Conservation (phyloP, 768 basidiomycete genomes). For the Pisolithus marmoratus region DNA sequence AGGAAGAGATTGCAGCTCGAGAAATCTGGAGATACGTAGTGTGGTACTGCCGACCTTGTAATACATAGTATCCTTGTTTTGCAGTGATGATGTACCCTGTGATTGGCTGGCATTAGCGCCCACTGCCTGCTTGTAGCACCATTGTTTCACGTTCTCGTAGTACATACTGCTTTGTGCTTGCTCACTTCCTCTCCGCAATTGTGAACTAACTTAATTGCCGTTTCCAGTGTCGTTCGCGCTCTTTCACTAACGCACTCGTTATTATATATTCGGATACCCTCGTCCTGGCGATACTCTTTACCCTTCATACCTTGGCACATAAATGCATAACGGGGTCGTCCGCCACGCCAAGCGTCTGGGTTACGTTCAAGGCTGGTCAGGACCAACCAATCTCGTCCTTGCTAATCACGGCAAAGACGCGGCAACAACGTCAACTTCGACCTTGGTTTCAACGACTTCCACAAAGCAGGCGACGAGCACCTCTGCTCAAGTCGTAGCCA, state of each 20-base stretch:
- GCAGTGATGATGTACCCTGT: no score
- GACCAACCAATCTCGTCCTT: background rate
- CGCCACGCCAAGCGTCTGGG: conserved; percentile 28
- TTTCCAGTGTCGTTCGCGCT: background rate
- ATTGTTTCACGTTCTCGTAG: background rate
- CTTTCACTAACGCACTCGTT: background rate
- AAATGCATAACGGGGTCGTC: conserved; percentile 27
- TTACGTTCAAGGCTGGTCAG: conserved; percentile 13
- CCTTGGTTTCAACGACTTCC: conserved; percentile 1
- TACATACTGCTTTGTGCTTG: background rate
- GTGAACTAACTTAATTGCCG: background rate
- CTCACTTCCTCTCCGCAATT: background rate
- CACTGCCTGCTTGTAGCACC: background rate
- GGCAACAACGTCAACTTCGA: conserved; percentile 2
- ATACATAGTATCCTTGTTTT: background rate
- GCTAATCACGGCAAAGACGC: background rate
- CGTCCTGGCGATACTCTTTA: conserved; percentile 5
- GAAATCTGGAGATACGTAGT: conserved; percentile 45
- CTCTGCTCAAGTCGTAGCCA: conserved; percentile 1
- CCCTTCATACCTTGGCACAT: conserved; percentile 18
- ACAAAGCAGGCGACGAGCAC: conserved; percentile 10
- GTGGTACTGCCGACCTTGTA: conserved; percentile 1
- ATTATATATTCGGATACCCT: background rate
- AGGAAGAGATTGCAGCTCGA: conserved; percentile 69
- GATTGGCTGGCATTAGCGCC: background rate